Percentiles rank a stretch among this genome's conserved stretches.
Conservation (phyloP, 2,329 filamentous ascomycete genomes). For the Decorospora gaudefroyi region DNA sequence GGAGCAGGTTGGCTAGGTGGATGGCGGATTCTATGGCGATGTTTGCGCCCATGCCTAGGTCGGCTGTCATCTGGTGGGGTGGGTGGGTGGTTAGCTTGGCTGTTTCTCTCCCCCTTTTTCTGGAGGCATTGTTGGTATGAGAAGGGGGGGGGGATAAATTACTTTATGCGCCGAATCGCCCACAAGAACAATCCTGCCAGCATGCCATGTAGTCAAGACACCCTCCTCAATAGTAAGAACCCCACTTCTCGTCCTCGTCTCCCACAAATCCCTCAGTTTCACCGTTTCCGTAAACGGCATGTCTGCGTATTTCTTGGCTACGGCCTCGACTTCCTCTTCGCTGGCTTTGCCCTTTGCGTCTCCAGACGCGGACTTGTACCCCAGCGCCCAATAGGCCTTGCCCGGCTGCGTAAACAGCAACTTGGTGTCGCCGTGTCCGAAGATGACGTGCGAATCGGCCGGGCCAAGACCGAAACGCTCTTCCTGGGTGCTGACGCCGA, state of each 20-base stretch:
- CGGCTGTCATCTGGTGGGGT: constrained; percentile 23
- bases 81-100: background rate
- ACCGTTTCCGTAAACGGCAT: constrained; percentile 34
- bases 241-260: constrained; percentile 23
- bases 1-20: constrained; percentile 22
- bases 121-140: no score
- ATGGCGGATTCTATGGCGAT: constrained; percentile 27
- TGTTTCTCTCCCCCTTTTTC: no score
- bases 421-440: constrained; percentile 30
- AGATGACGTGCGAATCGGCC: constrained; percentile 29
- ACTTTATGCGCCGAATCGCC: constrained; percentile 54
- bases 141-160: background rate
- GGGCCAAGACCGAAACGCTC: constrained; percentile 30
- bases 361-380: constrained; percentile 16
- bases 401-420: constrained; percentile 33
- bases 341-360: constrained; percentile 13
- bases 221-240: constrained; percentile 46
- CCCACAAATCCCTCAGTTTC: constrained; percentile 45
- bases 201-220: constrained; percentile 49
- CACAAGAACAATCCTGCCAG: constrained; percentile 47
- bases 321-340: constrained; percentile 36
- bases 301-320: constrained; percentile 33
- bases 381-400: constrained; percentile 14
- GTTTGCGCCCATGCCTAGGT: constrained; percentile 27
- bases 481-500: constrained; percentile 20